Evolutionary conservation across 352 stramenopile genomes (phyloP).

Genomic region (Aphanomyces astaci): DNA sequence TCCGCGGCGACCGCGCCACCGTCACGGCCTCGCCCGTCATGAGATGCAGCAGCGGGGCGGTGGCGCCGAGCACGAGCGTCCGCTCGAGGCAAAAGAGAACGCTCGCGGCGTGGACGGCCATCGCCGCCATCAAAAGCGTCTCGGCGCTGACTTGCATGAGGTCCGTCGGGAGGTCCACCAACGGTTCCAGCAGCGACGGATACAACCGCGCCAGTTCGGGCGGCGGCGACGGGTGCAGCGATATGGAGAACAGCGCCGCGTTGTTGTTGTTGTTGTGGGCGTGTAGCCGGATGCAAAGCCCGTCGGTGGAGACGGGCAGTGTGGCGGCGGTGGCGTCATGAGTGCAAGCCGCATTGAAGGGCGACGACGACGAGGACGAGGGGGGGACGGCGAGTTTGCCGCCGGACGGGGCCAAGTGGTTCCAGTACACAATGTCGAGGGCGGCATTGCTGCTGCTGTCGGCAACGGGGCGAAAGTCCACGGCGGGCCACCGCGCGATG

Average conservation of each 20-base stretch:
- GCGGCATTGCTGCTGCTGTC: too few relatives aligned
- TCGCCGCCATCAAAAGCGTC: constrained; percentile 61
- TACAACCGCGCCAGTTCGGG: constrained; percentile 50
- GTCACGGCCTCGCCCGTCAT: constrained; percentile 63
- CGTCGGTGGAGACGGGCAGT: constrained; percentile 56
- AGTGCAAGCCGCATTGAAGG: constrained; percentile 19
- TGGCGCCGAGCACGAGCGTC: constrained; percentile 59
- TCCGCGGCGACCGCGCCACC: constrained; percentile 50
- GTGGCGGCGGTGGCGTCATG: constrained; percentile 23
- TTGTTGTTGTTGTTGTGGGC: constrained; percentile 55
- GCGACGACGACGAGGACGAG: too few relatives aligned
- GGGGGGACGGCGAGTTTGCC: too few relatives aligned
- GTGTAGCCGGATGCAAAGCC: constrained; percentile 52
- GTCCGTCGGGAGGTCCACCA: constrained; percentile 65
- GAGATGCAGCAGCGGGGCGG: constrained; percentile 38
- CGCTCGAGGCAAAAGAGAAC: constrained; percentile 66
- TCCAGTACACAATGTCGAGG: constrained; percentile 78
- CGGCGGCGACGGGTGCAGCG: constrained; percentile 52
- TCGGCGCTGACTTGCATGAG: constrained; percentile 67
- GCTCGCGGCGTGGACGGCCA: constrained; percentile 63
- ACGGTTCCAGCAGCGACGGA: constrained; percentile 39
- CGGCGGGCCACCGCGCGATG: constrained; percentile 57
- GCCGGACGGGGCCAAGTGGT: constrained; percentile 25
- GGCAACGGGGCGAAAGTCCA: constrained; percentile 71
- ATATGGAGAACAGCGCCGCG: constrained; percentile 40